Conservation (phyloP, 208 protist species). For the Crithidia expoeki region DNA sequence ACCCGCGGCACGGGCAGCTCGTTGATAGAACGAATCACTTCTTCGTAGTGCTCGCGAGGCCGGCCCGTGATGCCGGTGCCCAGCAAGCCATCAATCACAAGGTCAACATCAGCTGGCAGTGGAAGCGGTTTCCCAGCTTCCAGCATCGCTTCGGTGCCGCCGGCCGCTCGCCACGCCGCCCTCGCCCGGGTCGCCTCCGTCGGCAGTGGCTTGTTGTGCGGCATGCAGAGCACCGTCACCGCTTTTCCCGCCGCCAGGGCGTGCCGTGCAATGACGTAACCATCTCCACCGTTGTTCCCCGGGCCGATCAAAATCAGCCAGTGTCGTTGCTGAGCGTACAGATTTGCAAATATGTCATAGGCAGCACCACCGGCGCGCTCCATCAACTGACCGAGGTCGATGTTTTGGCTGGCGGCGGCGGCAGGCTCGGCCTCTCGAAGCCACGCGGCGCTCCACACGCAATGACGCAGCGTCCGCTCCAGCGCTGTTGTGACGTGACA, state of each 20-base stretch:
- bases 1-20: slow-evolving; percentile 54
- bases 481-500: slow-evolving; percentile 30
- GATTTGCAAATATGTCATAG: slow-evolving; percentile 44
- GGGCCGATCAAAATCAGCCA: slow-evolving; percentile 82
- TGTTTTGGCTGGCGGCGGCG: slow-evolving; percentile 50
- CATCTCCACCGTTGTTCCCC: slow-evolving; percentile 90
- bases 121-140: slow-evolving; percentile 7
- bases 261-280: slow-evolving; percentile 76
- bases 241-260: slow-evolving; percentile 32
- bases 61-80: slow-evolving; percentile 75
- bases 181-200: slow-evolving; percentile 60
- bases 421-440: slow-evolving; percentile 68
- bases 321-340: slow-evolving; percentile 46
- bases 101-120: slow-evolving; percentile 50
- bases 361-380: slow-evolving; percentile 62
- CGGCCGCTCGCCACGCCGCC: slow-evolving; percentile 38
- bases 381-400: slow-evolving; percentile 75
- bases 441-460: slow-evolving; percentile 75
- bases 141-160: slow-evolving; percentile 31
- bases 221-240: slow-evolving; percentile 74
- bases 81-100: slow-evolving; percentile 82
- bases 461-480: slow-evolving; percentile 26
- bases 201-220: slow-evolving; percentile 52
- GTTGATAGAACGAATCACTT: slow-evolving; percentile 64
- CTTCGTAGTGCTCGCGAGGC: slow-evolving; percentile 63